These are phyloP conservation scores for Didymosphaeria variabile DNA, from an alignment of 2,329 filamentous ascomycete genomes.

Conservation along the genomic window DNA sequence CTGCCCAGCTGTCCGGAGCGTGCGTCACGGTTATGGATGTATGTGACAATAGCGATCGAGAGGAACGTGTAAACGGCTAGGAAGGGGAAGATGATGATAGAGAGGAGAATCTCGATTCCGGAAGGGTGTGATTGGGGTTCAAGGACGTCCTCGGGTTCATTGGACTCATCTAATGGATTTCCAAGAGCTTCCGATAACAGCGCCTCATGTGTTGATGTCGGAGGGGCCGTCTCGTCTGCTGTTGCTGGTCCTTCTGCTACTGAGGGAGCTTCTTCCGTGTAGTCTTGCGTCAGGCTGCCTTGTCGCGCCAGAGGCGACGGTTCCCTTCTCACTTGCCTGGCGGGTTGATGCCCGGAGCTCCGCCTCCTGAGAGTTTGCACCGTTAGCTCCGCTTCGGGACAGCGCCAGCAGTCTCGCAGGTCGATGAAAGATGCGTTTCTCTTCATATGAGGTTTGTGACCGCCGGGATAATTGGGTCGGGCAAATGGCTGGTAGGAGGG, in stretches of 20 bases:
- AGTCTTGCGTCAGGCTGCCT: no score
- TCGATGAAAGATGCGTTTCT: background rate
- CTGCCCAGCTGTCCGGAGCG: slow-evolving; percentile 1
- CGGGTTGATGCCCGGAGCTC: background rate
- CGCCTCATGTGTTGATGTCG: background rate
- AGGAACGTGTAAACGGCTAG: background rate
- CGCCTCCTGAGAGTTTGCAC: background rate
- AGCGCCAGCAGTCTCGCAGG: slow-evolving; percentile 2
- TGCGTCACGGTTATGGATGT: background rate
- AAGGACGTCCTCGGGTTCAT: background rate
- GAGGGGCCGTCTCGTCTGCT: background rate
- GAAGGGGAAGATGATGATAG: background rate
- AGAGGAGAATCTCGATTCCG: background rate
- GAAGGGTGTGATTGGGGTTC: background rate
- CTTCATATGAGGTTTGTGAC: background rate
- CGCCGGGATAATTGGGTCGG: background rate
- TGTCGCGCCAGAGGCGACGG: background rate
- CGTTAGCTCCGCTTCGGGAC: background rate
- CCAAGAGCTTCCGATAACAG: background rate
- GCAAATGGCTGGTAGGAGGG: background rate
- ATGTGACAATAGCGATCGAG: background rate
- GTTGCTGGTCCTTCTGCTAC: background rate
- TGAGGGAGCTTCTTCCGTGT: background rate
- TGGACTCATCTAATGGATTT: background rate
- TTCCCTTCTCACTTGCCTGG: background rate